Evolutionary conservation across 2,329 filamentous ascomycete species (phyloP).

Genomic region (Magnaporthales sp.): DNA sequence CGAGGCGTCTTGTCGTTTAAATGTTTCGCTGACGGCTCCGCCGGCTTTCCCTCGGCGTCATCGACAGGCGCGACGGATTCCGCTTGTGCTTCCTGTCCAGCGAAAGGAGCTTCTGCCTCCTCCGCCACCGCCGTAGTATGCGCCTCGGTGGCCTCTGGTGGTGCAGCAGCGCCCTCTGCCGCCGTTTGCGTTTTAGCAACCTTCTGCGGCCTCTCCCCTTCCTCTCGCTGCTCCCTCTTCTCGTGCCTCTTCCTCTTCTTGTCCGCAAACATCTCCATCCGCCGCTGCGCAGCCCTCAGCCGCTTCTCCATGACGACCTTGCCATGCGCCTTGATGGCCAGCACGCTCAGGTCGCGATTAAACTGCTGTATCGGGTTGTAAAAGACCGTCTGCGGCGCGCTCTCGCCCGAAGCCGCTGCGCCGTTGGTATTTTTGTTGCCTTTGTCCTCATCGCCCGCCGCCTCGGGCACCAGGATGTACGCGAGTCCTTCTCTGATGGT

Average conservation of each 20-base stretch:
- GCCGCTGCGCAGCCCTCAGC: slow-evolving; percentile 45
- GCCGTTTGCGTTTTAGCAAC: slow-evolving; percentile 36
- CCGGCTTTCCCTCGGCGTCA: slow-evolving; percentile 1
- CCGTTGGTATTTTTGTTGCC: slow-evolving; percentile 16
- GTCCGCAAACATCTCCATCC: slow-evolving; percentile 36
- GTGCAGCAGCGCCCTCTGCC: slow-evolving; percentile 17
- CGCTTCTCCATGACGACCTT: slow-evolving; percentile 49
- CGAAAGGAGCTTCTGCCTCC: slow-evolving; percentile 7
- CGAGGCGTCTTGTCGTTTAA: slow-evolving; percentile 23
- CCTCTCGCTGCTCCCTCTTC: slow-evolving; percentile 18
- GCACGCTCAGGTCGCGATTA: slow-evolving; percentile 88
- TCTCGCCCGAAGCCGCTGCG: slow-evolving; percentile 34
- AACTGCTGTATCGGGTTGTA: slow-evolving; percentile 99
- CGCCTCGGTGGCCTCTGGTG: slow-evolving; percentile 6
- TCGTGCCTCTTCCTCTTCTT: slow-evolving; percentile 33
- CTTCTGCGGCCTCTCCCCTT: slow-evolving; percentile 13
- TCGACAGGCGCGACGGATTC: slow-evolving; percentile 8
- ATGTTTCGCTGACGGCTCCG: slow-evolving; percentile 8
- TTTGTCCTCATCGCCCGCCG: slow-evolving; percentile 15
- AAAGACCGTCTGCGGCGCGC: slow-evolving; percentile 72
- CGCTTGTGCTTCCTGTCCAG: slow-evolving; percentile 6
- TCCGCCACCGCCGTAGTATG: slow-evolving; percentile 9
- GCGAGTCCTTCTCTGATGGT: slow-evolving; percentile 47
- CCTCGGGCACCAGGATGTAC: slow-evolving; percentile 45
- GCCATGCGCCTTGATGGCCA: slow-evolving; percentile 85